Percentiles rank a stretch among this genome's conserved stretches.
phyloP scores from a whole-genome alignment of 2,329 filamentous ascomycete genomes.

The Trichoderma simmonsii region DNA sequence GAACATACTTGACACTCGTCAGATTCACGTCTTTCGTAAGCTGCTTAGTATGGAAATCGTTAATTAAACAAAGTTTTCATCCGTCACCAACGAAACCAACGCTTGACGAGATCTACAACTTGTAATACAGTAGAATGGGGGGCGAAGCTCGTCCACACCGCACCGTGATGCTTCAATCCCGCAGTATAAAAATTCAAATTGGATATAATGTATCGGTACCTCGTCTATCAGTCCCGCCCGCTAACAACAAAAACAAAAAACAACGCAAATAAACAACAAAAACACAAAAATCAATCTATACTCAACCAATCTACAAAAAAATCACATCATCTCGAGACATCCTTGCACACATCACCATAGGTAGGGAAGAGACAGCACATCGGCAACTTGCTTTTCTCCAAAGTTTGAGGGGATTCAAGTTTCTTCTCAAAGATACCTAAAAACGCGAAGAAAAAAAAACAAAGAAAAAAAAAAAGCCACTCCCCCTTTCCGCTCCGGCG shows the following conservation, averaged over 20 bases:
- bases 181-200: not conserved
- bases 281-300: not conserved
- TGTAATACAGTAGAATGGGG: not conserved
- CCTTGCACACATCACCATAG: conserved; percentile 5
- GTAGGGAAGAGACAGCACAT: not conserved
- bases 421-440: conserved; percentile 11
- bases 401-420: not conserved
- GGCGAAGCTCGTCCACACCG: not conserved
- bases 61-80: not conserved
- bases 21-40: not conserved
- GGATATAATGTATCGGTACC: conserved; percentile 1
- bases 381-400: not conserved
- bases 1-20: not conserved
- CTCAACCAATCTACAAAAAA: not conserved
- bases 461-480: not conserved
- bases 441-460: not conserved
- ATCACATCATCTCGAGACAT: not conserved
- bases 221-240: not conserved
- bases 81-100: not conserved
- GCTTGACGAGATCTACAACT: not conserved
- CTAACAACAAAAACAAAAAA: not conserved
- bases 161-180: not conserved
- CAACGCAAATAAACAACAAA: not conserved
- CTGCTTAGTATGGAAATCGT: not conserved
- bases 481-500: not conserved